Evolutionary conservation across 2,329 filamentous ascomycete genomes (phyloP).

Genomic region (Talaromyces sp.): DNA sequence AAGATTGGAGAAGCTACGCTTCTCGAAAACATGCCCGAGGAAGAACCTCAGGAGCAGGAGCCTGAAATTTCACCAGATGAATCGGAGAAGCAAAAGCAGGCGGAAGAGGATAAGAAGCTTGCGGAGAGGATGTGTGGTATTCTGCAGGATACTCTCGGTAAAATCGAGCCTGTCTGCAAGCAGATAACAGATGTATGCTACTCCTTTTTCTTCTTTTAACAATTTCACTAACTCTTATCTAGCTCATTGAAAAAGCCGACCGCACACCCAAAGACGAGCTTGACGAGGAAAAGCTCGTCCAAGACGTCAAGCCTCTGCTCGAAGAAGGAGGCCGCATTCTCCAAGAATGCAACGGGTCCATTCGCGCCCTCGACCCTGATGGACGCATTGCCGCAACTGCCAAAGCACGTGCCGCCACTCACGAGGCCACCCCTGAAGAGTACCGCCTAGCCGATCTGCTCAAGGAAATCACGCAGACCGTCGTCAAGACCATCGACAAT

Average conservation of each 20-base stretch:
- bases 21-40: slow-evolving; percentile 25
- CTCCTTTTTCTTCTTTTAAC: background rate
- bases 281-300: slow-evolving; percentile 83
- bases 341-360: slow-evolving; percentile 77
- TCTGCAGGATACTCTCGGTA: slow-evolving; percentile 74
- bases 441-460: slow-evolving; percentile 77
- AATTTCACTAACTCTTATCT: slow-evolving; percentile 12
- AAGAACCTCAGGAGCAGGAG: slow-evolving; percentile 40
- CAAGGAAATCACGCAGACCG: slow-evolving; percentile 76
- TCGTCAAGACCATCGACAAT: slow-evolving; percentile 78
- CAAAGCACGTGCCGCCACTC: slow-evolving; percentile 70
- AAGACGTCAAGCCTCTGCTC: slow-evolving; percentile 79
- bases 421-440: slow-evolving; percentile 77
- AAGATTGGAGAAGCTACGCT: slow-evolving; percentile 60
- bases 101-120: slow-evolving; percentile 66
- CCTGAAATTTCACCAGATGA: slow-evolving; percentile 38
- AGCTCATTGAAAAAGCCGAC: slow-evolving; percentile 76
- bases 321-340: slow-evolving; percentile 80
- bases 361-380: slow-evolving; percentile 84
- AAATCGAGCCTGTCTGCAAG: slow-evolving; percentile 77
- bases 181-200: slow-evolving; percentile 69
- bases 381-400: slow-evolving; percentile 79
- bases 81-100: slow-evolving; percentile 53
- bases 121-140: slow-evolving; percentile 69
- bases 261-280: slow-evolving; percentile 66